phyloP scores from a whole-genome alignment of 2,329 filamentous ascomycete genomes.

The Exophiala mesophila region DNA sequence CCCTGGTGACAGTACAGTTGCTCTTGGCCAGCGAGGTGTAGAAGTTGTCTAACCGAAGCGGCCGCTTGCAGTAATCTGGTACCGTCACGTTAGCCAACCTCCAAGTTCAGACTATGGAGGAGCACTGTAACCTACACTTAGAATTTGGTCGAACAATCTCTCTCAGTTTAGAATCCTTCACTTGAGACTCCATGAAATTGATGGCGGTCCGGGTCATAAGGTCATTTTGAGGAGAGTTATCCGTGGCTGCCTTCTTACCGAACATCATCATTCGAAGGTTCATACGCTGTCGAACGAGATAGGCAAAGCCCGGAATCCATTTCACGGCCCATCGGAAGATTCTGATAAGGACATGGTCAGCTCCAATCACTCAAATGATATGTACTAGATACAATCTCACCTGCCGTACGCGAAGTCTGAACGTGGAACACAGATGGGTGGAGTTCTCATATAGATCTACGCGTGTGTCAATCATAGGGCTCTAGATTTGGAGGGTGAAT shows the following conservation, averaged over 20 bases:
- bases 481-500: background rate
- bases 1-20: conserved; percentile 13
- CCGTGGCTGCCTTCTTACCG: conserved; percentile 1
- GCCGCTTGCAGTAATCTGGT: conserved; percentile 15
- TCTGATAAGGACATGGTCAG: background rate
- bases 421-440: conserved; percentile 5
- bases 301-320: conserved; percentile 7
- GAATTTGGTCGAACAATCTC: conserved; percentile 9
- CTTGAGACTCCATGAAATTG: conserved; percentile 12
- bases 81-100: too few species aligned
- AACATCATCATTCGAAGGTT: conserved; percentile 8
- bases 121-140: conserved; percentile 10
- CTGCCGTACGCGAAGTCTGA: conserved; percentile 7
- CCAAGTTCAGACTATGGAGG: too few species aligned
- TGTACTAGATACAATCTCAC: background rate
- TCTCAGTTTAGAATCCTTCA: conserved; percentile 10
- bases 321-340: conserved; percentile 2
- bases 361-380: too few species aligned
- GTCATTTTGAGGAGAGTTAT: conserved; percentile 4
- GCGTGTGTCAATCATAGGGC: background rate
- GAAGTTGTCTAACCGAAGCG: conserved; percentile 10
- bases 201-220: conserved; percentile 5
- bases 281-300: conserved; percentile 4
- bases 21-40: conserved; percentile 7
- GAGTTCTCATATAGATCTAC: conserved; percentile 8